phyloP scores from a whole-genome alignment of 2,329 filamentous ascomycete genomes.

The Talaromyces pinophilus region DNA sequence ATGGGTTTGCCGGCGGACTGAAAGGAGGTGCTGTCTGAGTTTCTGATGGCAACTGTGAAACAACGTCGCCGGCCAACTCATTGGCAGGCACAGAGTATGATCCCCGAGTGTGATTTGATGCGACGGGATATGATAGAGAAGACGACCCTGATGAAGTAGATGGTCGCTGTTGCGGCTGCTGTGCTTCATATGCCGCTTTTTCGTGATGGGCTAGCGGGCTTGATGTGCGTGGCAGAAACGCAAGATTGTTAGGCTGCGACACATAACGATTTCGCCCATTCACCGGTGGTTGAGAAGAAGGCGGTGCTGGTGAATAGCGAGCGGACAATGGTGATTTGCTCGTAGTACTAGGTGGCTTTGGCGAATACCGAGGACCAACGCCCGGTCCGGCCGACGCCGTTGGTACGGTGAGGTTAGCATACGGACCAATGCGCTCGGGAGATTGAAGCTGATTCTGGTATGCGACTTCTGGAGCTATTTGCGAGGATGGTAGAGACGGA shows the following conservation, averaged over 20 bases:
- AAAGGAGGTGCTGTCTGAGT: slow-evolving; percentile 26
- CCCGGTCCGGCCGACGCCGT: slow-evolving; percentile 33
- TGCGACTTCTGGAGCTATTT: slow-evolving; percentile 20
- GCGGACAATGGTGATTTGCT: slow-evolving; percentile 41
- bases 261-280: slow-evolving; percentile 41
- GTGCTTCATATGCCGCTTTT: slow-evolving; percentile 38
- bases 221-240: slow-evolving; percentile 65
- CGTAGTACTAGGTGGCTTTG: slow-evolving; percentile 39
- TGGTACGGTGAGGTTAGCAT: slow-evolving; percentile 33
- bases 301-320: slow-evolving; percentile 51
- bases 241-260: slow-evolving; percentile 45
- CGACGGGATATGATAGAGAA: not conserved
- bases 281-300: slow-evolving; percentile 30
- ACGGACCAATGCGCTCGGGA: slow-evolving; percentile 37
- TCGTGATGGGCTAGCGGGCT: slow-evolving; percentile 61
- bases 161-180: slow-evolving; percentile 30
- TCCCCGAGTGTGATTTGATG: slow-evolving; percentile 14
- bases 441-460: slow-evolving; percentile 33
- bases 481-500: slow-evolving; percentile 26
- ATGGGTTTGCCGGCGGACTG: slow-evolving; percentile 35
- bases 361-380: slow-evolving; percentile 45
- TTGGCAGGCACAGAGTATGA: slow-evolving; percentile 18
- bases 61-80: not conserved
- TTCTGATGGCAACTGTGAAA: slow-evolving; percentile 26
- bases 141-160: slow-evolving; percentile 28